Percentiles rank a stretch among this genome's conserved stretches.
phyloP scores from a whole-genome alignment of 2,329 filamentous ascomycete species.

The Diaporthe amygdali region DNA sequence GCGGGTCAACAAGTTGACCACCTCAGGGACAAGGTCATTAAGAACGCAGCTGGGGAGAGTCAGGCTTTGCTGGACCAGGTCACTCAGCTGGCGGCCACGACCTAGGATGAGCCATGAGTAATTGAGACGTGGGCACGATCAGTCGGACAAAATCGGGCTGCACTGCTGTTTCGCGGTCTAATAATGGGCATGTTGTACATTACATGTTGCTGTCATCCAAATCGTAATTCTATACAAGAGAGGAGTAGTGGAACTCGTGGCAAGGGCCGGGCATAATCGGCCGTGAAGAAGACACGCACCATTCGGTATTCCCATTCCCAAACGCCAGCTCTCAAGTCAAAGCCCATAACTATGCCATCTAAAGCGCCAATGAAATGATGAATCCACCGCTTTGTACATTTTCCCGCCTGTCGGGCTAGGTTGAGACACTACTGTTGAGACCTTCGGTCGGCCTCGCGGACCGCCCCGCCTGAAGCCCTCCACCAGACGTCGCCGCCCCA shows the following conservation, averaged over 20 bases:
- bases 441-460: constrained; percentile 46
- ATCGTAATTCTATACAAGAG: constrained; percentile 16
- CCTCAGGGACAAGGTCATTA: constrained; percentile 60
- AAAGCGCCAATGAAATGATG: neutral
- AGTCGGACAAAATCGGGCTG: neutral
- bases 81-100: constrained; percentile 39
- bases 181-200: constrained; percentile 12
- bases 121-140: neutral
- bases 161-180: neutral
- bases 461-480: constrained; percentile 77
- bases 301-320: constrained; percentile 5
- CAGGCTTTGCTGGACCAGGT: constrained; percentile 58
- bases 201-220: neutral
- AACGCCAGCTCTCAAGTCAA: constrained; percentile 20
- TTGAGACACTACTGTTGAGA: neutral
- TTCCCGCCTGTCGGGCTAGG: neutral
- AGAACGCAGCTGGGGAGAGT: constrained; percentile 56
- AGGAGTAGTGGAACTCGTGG: constrained; percentile 10
- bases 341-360: neutral
- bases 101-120: neutral
- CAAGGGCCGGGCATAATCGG: neutral
- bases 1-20: constrained; percentile 60
- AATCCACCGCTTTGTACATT: too few species aligned
- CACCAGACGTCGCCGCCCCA: constrained; percentile 97
- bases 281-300: constrained; percentile 15